phyloP scores from a whole-genome alignment of 2,329 filamentous ascomycete genomes.

The Fusarium neocosmosporiellum region DNA sequence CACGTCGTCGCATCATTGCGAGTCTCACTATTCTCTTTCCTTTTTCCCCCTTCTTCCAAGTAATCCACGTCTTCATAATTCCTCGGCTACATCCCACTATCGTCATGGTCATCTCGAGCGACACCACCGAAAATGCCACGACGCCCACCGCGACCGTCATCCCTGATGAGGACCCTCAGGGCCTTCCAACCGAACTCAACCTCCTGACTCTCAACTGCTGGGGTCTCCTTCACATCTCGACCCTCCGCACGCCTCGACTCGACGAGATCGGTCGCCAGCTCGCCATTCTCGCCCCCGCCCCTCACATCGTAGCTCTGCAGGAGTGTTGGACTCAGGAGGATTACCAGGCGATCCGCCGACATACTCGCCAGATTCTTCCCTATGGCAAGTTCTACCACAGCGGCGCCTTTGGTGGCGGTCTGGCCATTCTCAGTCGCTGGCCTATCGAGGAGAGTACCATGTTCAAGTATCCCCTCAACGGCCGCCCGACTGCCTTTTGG shows the following conservation, averaged over 20 bases:
- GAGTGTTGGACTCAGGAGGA: slow-evolving; percentile 94
- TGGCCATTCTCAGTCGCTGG: slow-evolving; percentile 92
- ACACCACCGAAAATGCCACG: slow-evolving; percentile 30
- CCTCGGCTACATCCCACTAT: slow-evolving; percentile 24
- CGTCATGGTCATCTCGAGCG: slow-evolving; percentile 38
- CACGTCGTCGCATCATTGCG: neutral
- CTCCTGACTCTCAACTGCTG: slow-evolving; percentile 95
- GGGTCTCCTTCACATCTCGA: slow-evolving; percentile 90
- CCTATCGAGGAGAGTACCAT: slow-evolving; percentile 91
- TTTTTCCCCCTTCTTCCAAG: neutral
- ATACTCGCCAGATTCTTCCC: slow-evolving; percentile 80
- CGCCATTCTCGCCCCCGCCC: slow-evolving; percentile 72
- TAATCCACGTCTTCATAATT: neutral
- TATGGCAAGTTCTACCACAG: slow-evolving; percentile 94
- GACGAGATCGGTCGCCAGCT: slow-evolving; percentile 86
- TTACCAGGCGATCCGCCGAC: slow-evolving; percentile 80
- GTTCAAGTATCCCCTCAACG: slow-evolving; percentile 90
- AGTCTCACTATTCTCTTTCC: neutral
- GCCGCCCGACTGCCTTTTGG: slow-evolving; percentile 92
- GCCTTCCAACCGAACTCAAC: slow-evolving; percentile 71
- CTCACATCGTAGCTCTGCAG: slow-evolving; percentile 91
- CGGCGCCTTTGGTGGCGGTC: slow-evolving; percentile 88
- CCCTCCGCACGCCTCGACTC: slow-evolving; percentile 81
- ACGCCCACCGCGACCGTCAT: slow-evolving; percentile 32
- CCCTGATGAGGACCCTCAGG: slow-evolving; percentile 40